Percentiles rank a stretch among this genome's conserved stretches.
phyloP scores from a whole-genome alignment of 2,329 filamentous ascomycete species.

The Dactylellina drechsleri region DNA sequence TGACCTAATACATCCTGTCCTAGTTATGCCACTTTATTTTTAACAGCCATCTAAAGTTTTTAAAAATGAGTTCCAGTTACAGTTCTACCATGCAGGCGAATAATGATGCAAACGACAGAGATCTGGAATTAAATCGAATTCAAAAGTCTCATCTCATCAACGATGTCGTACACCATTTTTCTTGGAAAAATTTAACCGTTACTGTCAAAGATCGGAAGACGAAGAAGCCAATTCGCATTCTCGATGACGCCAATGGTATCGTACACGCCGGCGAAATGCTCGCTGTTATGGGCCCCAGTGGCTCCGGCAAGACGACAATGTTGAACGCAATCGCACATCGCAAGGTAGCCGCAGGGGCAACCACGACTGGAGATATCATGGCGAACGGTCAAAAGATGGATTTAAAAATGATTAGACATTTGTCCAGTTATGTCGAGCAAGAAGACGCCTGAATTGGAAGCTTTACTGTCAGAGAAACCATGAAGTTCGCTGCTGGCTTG shows the following conservation, averaged over 20 bases:
- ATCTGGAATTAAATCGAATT: neutral
- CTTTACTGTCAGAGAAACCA: slow-evolving; percentile 74
- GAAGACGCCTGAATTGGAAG: slow-evolving; percentile 71
- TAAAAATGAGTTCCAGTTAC: neutral
- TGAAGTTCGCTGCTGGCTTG: slow-evolving; percentile 72
- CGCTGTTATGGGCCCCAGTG: slow-evolving; percentile 88
- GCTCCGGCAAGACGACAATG: slow-evolving; percentile 93
- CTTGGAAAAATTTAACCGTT: slow-evolving; percentile 76
- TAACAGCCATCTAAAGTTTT: no score
- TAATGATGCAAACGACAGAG: neutral
- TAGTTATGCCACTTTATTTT: no score
- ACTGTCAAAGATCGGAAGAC: slow-evolving; percentile 74
- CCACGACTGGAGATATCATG: slow-evolving; percentile 85
- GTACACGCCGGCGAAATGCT: slow-evolving; percentile 91
- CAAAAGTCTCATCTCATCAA: neutral
- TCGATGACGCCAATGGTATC: slow-evolving; percentile 90
- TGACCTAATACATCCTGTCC: no score
- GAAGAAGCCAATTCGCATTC: slow-evolving; percentile 53
- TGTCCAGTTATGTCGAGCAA: slow-evolving; percentile 76
- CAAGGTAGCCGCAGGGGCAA: slow-evolving; percentile 80
- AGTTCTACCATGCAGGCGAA: neutral
- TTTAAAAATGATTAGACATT: slow-evolving; percentile 79
- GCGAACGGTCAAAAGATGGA: slow-evolving; percentile 76
- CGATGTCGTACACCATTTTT: slow-evolving; percentile 65
- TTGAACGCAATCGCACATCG: slow-evolving; percentile 86